A percentile compares a stretch with the other conserved stretches of the same genome.
These are phyloP conservation scores for Colletotrichum spinosum DNA, from an alignment of 2,329 filamentous ascomycete genomes.

Conservation along the genomic window DNA sequence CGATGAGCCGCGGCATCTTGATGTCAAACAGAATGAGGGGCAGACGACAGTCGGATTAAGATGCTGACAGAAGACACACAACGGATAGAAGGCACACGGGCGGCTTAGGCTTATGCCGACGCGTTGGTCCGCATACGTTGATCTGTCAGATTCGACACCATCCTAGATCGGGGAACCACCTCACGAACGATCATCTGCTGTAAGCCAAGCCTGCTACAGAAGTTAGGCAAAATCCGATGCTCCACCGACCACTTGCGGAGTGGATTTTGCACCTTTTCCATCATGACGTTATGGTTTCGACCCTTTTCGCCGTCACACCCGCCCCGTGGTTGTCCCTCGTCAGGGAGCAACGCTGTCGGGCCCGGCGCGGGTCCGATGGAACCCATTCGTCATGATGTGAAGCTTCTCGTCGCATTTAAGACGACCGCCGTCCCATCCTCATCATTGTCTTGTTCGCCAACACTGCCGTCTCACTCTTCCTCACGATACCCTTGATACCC, in stretches of 20 bases:
- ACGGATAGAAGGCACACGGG: not conserved
- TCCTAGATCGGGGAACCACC: conserved; percentile 23
- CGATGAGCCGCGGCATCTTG: conserved; percentile 27
- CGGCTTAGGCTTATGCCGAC: not conserved
- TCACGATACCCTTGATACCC: not conserved
- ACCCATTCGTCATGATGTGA: conserved; percentile 10
- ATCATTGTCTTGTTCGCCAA: not conserved
- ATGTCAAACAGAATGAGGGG: conserved; percentile 29
- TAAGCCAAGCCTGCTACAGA: conserved; percentile 15
- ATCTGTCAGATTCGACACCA: not conserved
- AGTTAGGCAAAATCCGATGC: conserved; percentile 6
- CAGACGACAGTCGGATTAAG: not conserved
- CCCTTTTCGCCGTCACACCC: conserved; percentile 6
- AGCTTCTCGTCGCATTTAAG: conserved; percentile 24
- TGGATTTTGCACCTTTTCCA: conserved; percentile 24
- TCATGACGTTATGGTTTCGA: conserved; percentile 36
- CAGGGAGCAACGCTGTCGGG: conserved; percentile 14
- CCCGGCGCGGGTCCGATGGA: conserved; percentile 28
- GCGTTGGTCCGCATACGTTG: too few relatives aligned
- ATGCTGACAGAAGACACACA: conserved; percentile 9
- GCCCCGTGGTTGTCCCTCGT: conserved; percentile 1
- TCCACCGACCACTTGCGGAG: conserved; percentile 2
- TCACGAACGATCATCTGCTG: conserved; percentile 4
- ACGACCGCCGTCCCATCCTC: not conserved
- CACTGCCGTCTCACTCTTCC: not conserved